Percentiles rank a stretch among this genome's conserved stretches.
Conservation (phyloP, 1,284 basidiomycete genomes). For the Clitocybe nebularis region DNA sequence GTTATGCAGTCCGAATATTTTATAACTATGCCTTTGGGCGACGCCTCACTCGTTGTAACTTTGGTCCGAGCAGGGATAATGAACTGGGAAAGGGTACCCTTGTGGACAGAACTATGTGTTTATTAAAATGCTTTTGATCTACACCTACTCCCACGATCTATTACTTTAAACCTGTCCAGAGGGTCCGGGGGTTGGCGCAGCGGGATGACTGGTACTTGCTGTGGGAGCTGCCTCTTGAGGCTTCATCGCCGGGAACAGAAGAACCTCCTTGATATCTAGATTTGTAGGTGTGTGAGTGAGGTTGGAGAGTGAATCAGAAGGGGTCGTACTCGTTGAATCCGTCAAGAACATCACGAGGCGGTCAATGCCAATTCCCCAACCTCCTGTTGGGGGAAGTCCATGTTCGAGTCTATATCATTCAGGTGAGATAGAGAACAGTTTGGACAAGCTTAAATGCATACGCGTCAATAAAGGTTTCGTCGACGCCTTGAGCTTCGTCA, state of each 20-base stretch:
- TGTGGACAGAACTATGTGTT: too few relatives aligned
- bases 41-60: too few relatives aligned
- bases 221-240: constrained; percentile 30
- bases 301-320: not conserved
- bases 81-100: too few relatives aligned
- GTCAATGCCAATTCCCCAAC: constrained; percentile 94
- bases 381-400: constrained; percentile 95
- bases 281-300: constrained; percentile 19
- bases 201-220: not conserved
- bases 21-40: too few relatives aligned
- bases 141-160: too few relatives aligned
- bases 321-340: constrained; percentile 72
- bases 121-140: too few relatives aligned
- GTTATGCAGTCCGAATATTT: too few relatives aligned
- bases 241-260: constrained; percentile 91
- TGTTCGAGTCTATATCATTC: constrained; percentile 75
- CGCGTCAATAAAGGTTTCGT: constrained; percentile 93
- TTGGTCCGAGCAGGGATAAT: too few relatives aligned
- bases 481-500: constrained; percentile 96
- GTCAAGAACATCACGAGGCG: constrained; percentile 96
- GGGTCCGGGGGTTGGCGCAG: not conserved
- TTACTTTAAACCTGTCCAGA: not conserved
- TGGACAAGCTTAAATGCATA: constrained; percentile 33
- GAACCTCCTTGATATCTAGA: constrained; percentile 85
- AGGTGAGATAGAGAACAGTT: constrained; percentile 8